Conservation (phyloP, 495 filamentous ascomycete species). For the Glonium stellatum region DNA sequence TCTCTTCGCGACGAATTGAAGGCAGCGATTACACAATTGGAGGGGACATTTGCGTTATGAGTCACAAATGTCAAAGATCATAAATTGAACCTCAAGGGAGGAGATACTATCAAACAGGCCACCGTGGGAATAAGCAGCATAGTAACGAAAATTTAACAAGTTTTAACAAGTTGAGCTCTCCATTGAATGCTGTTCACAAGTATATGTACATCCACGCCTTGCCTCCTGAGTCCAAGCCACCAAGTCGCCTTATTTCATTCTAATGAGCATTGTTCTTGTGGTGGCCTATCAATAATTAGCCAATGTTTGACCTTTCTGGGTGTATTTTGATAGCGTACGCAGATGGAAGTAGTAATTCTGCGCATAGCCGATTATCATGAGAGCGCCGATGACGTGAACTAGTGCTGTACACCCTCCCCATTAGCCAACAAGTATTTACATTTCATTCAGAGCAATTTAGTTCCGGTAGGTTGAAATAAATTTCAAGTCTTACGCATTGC, state of each 20-base stretch:
- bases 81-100: too few species aligned
- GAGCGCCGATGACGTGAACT: slow-evolving; percentile 68
- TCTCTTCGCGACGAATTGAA: too few species aligned
- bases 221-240: background rate
- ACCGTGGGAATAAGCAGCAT: too few species aligned
- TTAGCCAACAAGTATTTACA: slow-evolving; percentile 15
- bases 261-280: slow-evolving; percentile 99
- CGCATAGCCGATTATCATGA: slow-evolving; percentile 78
- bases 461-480: background rate
- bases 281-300: slow-evolving; percentile 60
- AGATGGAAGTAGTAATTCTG: slow-evolving; percentile 99
- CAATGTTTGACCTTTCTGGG: background rate
- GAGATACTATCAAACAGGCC: too few species aligned
- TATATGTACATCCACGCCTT: slow-evolving; percentile 1
- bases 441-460: background rate
- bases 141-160: too few species aligned
- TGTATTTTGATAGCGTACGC: slow-evolving; percentile 53
- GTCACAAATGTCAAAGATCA: too few species aligned
- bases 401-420: slow-evolving; percentile 53
- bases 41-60: too few species aligned
- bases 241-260: slow-evolving; percentile 20
- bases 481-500: slow-evolving; percentile 65
- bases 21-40: too few species aligned
- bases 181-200: slow-evolving; percentile 5
- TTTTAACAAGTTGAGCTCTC: background rate